Percentiles rank a stretch among this genome's conserved stretches.
Evolutionary conservation across 306 rosid species (phyloP).

Genomic region (Datisca glomerata): DNA sequence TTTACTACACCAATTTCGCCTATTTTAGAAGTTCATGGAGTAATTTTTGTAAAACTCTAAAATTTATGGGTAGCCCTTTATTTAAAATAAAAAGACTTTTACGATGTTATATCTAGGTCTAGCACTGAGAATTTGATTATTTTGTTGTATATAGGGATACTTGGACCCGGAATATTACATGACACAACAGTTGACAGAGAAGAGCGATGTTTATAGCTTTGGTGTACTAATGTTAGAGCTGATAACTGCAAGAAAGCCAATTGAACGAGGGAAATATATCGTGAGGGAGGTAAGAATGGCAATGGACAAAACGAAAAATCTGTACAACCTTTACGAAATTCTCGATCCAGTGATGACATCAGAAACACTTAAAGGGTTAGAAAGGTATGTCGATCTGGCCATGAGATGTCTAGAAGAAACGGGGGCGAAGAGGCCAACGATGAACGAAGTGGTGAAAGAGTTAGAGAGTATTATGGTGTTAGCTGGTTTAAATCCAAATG

Average conservation of each 20-base stretch:
- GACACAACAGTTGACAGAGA: conserved; percentile 42
- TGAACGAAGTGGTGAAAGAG: conserved; percentile 70
- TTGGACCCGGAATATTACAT: conserved; percentile 47
- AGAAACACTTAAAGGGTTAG: conserved; percentile 33
- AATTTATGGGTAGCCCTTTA: no score
- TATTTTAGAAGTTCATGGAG: no score
- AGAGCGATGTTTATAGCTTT: conserved; percentile 71
- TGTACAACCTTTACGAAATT: conserved; percentile 24
- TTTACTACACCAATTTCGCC: no score
- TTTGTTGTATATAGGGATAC: conserved; percentile 39
- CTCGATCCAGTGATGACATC: conserved; percentile 33
- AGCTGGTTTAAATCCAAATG: conserved; percentile 34
- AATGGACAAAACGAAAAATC: conserved; percentile 41
- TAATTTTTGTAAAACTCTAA: no score
- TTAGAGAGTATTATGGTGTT: conserved; percentile 34
- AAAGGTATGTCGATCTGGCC: conserved; percentile 43
- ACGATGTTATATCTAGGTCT: neutral
- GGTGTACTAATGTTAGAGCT: conserved; percentile 72
- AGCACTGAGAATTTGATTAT: neutral
- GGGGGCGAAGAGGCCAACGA: conserved; percentile 45
- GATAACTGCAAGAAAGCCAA: conserved; percentile 56
- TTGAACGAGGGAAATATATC: conserved; percentile 49
- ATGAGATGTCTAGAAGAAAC: conserved; percentile 52
- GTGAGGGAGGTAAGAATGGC: conserved; percentile 47
- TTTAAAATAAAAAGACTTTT: neutral